Percentiles rank a stretch among this genome's conserved stretches.
Conservation (phyloP, 2,329 filamentous ascomycete genomes). For the Ascochyta fabae region DNA sequence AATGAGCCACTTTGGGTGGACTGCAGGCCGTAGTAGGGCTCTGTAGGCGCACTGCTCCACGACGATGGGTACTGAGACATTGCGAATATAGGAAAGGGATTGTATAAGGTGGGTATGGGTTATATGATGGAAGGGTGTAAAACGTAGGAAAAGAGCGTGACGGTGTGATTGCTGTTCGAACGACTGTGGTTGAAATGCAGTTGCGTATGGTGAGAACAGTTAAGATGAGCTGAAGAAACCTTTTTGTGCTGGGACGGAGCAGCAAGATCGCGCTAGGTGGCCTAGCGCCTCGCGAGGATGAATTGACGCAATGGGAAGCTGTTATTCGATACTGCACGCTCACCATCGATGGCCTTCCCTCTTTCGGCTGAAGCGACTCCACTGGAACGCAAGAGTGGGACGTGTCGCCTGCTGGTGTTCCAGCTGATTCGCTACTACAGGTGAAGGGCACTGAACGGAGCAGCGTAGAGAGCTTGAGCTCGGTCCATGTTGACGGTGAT, state of each 20-base stretch:
- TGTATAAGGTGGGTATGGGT: too few relatives aligned
- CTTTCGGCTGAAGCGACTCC: not conserved
- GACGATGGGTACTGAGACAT: not conserved
- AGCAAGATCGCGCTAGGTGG: not conserved
- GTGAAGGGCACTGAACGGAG: not conserved
- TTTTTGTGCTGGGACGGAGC: not conserved
- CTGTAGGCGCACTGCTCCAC: too few relatives aligned
- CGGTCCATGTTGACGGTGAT: not conserved
- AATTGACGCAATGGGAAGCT: not conserved
- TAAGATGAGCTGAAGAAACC: not conserved
- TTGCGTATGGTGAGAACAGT: not conserved
- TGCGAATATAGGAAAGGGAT: not conserved
- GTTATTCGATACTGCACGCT: not conserved
- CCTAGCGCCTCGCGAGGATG: not conserved
- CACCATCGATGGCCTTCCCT: not conserved
- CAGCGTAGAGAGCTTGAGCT: not conserved
- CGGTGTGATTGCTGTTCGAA: not conserved
- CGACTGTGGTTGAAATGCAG: not conserved
- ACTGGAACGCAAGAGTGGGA: not conserved
- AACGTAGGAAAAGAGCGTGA: not conserved
- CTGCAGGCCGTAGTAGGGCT: too few relatives aligned
- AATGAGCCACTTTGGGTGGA: too few relatives aligned
- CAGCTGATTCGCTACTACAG: not conserved
- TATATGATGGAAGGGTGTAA: too few relatives aligned
- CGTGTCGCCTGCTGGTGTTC: not conserved